Evolutionary conservation across 805 yeast species (phyloP), one percentile per base, ranked within the genome.

Genomic region (Saturnispora kantuleensis): DNA sequence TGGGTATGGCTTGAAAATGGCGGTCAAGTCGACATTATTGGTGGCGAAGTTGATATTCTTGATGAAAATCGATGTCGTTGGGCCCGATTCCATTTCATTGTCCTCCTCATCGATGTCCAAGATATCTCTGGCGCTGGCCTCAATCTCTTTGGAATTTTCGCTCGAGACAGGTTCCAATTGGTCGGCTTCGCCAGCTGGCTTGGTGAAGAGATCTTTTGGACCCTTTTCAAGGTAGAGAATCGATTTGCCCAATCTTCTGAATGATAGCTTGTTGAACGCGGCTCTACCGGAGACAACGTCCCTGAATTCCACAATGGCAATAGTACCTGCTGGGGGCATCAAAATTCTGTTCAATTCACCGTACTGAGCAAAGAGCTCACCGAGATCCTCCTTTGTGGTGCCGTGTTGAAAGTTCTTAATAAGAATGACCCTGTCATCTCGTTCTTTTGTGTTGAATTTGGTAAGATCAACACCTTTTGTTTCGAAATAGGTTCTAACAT

Each of bases 311-410:
- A 93, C 80, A 57, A 93, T 84, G 10, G 97, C 97, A 55, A 93
- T 87, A 0, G 96, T 88, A 9, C 97, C 97, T 5, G 94, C 84
- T 5, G 96, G 96, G 12, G 98, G 98, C 87, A 93, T 84, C 50
- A 93, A 65, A 13, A 88, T 70, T 53, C 96, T 73, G 50, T 77
- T 79, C 26, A 93, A 56, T 50, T 82, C 82, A 44, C 98, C 98
- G 62, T 76, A 79, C 33, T 80, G 81, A 2, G 81, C 63, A 56
- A 93, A 93, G 56, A 90, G 59, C 49, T 86, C 96, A 17, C 87
- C 80, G 29, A 93, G 61, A 54, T 93, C 97, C 47, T 78, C 84
- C 13, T 71, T 67, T 0, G 85, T 77, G 1, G 97, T 89, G 18
- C 93, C 95, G 61, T 67, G 84, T 11, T 96, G 95, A 57, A 93